These are phyloP conservation scores for Solanum sejunctum DNA, from an alignment of 257 asterid genomes.

Conservation along the genomic window DNA sequence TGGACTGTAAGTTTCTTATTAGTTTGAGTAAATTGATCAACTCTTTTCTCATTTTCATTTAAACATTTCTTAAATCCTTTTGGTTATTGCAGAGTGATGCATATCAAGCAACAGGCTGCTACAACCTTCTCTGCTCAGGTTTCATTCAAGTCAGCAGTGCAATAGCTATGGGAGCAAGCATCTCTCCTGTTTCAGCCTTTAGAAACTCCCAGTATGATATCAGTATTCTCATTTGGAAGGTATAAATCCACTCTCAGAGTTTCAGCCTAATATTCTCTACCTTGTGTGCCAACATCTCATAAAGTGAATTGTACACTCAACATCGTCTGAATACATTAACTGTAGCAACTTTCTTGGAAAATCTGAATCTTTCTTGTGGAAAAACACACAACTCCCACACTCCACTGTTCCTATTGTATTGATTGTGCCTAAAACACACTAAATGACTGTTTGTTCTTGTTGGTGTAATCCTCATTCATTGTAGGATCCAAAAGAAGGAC, in stretches of 20 bases:
- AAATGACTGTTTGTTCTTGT: neutral
- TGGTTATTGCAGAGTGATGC: slow-evolving; percentile 64
- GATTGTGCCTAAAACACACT: neutral
- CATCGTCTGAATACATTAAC: neutral
- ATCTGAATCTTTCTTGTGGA: neutral
- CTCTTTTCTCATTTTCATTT: neutral
- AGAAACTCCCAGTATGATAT: slow-evolving; percentile 70
- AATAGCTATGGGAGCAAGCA: slow-evolving; percentile 96
- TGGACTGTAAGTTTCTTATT: slow-evolving; percentile 10
- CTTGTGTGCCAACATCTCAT: neutral
- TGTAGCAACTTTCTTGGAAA: neutral
- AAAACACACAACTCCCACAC: neutral
- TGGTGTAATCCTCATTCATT: neutral
- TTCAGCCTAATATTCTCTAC: neutral
- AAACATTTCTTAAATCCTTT: neutral
- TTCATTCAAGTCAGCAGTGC: slow-evolving; percentile 81
- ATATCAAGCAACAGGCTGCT: slow-evolving; percentile 95
- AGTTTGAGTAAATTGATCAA: neutral
- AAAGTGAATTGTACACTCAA: neutral
- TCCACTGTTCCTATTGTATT: neutral
- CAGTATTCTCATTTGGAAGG: slow-evolving; percentile 88
- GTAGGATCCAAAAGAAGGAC: slow-evolving; percentile 80
- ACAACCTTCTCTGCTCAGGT: slow-evolving; percentile 85
- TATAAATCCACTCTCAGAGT: slow-evolving; percentile 22
- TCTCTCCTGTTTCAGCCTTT: slow-evolving; percentile 68